Conservation (phyloP, 768 basidiomycete species). For the Trametes coccinea region DNA sequence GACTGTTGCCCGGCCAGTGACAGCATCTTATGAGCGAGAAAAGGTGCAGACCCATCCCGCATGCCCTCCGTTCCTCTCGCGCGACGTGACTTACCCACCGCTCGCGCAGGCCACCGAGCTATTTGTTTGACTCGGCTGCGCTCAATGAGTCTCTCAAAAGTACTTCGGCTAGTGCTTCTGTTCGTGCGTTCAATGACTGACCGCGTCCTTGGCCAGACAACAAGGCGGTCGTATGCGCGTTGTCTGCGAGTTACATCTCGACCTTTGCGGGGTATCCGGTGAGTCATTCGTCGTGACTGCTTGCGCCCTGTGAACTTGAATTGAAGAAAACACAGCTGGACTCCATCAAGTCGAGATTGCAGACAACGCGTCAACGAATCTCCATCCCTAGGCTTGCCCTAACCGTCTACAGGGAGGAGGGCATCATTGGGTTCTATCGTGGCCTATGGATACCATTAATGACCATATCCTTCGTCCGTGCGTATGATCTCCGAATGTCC, state of each 20-base stretch:
- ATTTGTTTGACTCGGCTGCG: conserved; percentile 61
- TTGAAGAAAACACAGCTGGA: conserved; percentile 59
- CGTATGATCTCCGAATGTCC: conserved; percentile 37
- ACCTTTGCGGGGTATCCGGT: conserved; percentile 92
- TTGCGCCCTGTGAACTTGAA: not conserved
- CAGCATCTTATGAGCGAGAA: conserved; percentile 79
- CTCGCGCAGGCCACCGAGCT: conserved; percentile 52
- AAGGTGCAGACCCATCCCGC: conserved; percentile 40
- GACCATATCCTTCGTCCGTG: conserved; percentile 95
- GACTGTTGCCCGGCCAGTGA: conserved; percentile 65
- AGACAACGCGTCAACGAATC: conserved; percentile 76
- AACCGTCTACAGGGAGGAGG: conserved; percentile 79
- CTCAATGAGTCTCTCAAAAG: conserved; percentile 69
- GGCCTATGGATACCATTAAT: conserved; percentile 90
- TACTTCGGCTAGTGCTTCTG: conserved; percentile 35
- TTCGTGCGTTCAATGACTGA: conserved; percentile 1
- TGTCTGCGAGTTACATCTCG: conserved; percentile 89
- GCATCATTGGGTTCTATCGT: conserved; percentile 87
- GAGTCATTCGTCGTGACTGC: conserved; percentile 15
- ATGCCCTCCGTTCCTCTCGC: not conserved
- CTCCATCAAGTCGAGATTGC: conserved; percentile 90
- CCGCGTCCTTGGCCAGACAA: conserved; percentile 49
- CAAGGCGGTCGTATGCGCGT: conserved; percentile 87
- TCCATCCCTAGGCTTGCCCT: conserved; percentile 72
- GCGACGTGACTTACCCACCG: conserved; percentile 1